These are phyloP conservation scores for Pseudocercospora ulei DNA, from an alignment of 2,329 filamentous ascomycete genomes.

Conservation along the genomic window DNA sequence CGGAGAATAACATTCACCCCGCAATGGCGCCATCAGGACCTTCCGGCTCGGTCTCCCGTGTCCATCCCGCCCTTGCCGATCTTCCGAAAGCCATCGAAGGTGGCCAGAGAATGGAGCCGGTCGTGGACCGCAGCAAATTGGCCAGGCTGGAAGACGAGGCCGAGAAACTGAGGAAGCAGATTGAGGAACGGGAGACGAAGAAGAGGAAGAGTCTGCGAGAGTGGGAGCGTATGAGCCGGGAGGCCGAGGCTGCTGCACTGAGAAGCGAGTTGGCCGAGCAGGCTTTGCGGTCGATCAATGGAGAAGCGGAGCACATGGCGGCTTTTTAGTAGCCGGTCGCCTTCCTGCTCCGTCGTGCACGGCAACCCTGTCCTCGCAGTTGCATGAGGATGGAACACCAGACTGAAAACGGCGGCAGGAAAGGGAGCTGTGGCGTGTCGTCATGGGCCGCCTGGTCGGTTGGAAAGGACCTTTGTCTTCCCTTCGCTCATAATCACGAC, in stretches of 20 bases:
- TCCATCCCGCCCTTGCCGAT: conserved; percentile 36
- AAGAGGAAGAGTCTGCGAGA: conserved; percentile 40
- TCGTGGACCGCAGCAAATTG: conserved; percentile 39
- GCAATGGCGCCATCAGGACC: conserved; percentile 10
- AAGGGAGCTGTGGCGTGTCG: too few relatives aligned
- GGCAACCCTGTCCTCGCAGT: too few relatives aligned
- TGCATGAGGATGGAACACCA: too few relatives aligned
- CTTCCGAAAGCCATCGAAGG: conserved; percentile 41
- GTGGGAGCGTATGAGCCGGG: conserved; percentile 41
- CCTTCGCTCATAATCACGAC: too few relatives aligned
- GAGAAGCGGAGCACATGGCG: conserved; percentile 25
- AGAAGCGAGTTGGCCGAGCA: conserved; percentile 42
- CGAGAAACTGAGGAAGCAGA: conserved; percentile 38
- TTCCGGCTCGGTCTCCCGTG: conserved; percentile 7
- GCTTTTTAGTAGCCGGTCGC: conserved; percentile 24
- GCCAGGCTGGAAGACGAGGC: conserved; percentile 43
- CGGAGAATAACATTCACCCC: conserved; percentile 15
- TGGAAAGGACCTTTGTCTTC: too few relatives aligned
- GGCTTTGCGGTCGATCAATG: conserved; percentile 34
- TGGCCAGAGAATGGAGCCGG: conserved; percentile 38
- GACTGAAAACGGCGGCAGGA: too few relatives aligned
- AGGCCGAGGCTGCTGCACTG: conserved; percentile 39
- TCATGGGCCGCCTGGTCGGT: too few relatives aligned
- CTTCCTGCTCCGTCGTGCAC: conserved; percentile 1
- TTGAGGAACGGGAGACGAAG: conserved; percentile 41